Base-by-base conservation (phyloP, 257 asterid species). In the Solanum chilense region DNA sequence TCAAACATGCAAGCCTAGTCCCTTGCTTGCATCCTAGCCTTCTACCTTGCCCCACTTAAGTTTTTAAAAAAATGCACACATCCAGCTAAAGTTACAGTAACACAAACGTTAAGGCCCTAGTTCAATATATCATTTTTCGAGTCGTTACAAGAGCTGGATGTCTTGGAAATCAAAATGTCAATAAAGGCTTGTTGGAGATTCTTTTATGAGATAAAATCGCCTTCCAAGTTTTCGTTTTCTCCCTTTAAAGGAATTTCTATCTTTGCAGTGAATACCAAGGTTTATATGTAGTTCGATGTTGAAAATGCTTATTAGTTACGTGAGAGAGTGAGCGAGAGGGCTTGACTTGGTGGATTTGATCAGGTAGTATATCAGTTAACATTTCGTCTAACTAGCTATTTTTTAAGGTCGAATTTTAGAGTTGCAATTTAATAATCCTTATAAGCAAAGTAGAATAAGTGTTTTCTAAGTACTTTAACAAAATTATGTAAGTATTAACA, bases 261-360 rank as follows among this genome's bases (percentile, higher is more conserved):
- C 27, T 86, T 68, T 91, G 89, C 95, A 88, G 93, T 96, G 69
- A 97, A 92, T 91, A 93, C 98, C 88, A 97, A 94, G 94, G 96
- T 97, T 86, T 98, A 97, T 91, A 96, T 97, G 98, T 95, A 98
- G 86, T 97, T 97, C 88, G 94, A 94, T 91, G 98, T 96, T 27
- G 88, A 89, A 88, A 87, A 89, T 88, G 99, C 98, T 6, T 82
- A 45, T 70, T 95, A 99, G 98, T 89, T 97, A 84, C 92, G 90
- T 86, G 98, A 96, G 71, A 90, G 95, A 90, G 95, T 96, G 86
- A 91, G 93, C 86, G 95, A 94, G 86, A 95, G 92, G 86, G 96
- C 95, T 86, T 77, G 4, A 77, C 35, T 49, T 7, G 81, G 56
- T 66, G 27, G 44, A 37, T 21, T 77, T 77, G 83, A 44, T 77